Base-by-base conservation (phyloP, 345 rosid genomes). In the Corymbia maculata region DNA sequence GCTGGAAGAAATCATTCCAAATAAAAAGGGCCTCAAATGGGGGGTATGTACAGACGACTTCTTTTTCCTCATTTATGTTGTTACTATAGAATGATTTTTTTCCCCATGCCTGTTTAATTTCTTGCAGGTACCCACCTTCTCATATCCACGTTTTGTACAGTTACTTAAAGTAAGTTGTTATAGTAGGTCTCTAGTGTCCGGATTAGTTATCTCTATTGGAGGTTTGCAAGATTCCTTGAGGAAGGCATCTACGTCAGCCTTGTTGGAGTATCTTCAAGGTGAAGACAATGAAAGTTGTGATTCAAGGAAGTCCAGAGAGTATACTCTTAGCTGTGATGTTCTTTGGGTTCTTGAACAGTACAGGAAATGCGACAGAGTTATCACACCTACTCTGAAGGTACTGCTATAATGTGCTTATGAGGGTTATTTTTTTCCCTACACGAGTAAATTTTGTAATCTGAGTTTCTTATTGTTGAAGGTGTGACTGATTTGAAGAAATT, bases 141-240 rank as follows among this genome's bases (percentile, higher is more conserved):
- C 98, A 84, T 97, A 92, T 93, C 97, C 98, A n/a, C 95, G 95
- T 26, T 96, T 98, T 87, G 91, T 98, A 51, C 94, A 93, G 90
- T 89, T 98, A 86, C 93, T 98, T 87, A 87, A 90, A 89, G 89
- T 93, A 90, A 89, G 90, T 91, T 95, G 97, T 85, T 97, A 95
- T 88, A 96, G 99, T 92, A 95, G 88, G 91, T 84, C 87, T 85
- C 91, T 96, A 75, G 89, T 96, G 88, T 96, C 97, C 85, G 99
- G 99, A 50, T 93, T 98, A 92, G 98, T 97, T 75, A 93, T 97
- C 85, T 94, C 99, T 50, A 91, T 92, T 87, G 99, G 99, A 87
- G 99, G 99, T 44, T 91, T 98, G 93, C 99, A 97, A 97, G 96
- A 97, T 52, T 97, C 97, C 52, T 93, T 97, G 90, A 91, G 94